Conservation (phyloP, 129 eudicot species). For the Escallonia herrerae region DNA sequence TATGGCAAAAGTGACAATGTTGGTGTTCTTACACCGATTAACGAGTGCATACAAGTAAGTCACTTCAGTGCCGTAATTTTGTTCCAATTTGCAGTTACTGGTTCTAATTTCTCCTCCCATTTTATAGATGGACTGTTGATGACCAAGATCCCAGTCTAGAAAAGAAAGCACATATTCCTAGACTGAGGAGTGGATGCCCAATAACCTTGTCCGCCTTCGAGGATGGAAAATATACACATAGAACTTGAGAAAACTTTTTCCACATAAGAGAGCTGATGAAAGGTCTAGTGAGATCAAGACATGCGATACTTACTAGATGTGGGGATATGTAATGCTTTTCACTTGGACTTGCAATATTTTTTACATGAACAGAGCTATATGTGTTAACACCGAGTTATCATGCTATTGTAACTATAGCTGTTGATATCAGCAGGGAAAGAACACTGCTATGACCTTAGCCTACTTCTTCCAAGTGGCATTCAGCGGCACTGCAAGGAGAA, state of each 20-base stretch:
- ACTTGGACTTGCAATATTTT: too few species aligned
- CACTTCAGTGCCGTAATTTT: background rate
- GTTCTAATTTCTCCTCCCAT: background rate
- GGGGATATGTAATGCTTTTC: too few species aligned
- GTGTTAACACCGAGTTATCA: too few species aligned
- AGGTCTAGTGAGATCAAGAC: background rate
- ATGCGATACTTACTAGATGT: background rate
- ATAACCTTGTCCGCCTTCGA: slow-evolving; percentile 35
- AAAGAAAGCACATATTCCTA: slow-evolving; percentile 41
- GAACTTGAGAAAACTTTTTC: background rate
- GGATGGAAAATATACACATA: background rate
- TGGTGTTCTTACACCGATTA: slow-evolving; percentile 50
- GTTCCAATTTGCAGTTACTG: background rate
- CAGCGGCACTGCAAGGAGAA: background rate
- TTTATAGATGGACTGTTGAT: slow-evolving; percentile 48
- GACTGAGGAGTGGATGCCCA: slow-evolving; percentile 54
- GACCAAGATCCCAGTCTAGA: slow-evolving; percentile 50
- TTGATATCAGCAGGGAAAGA: too few species aligned
- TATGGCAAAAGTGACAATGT: slow-evolving; percentile 57
- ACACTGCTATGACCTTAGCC: too few species aligned
- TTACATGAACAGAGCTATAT: too few species aligned
- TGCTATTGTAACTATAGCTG: too few species aligned
- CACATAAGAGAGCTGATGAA: background rate
- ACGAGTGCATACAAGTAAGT: slow-evolving; percentile 49
- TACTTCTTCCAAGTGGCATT: background rate